Conservation (phyloP, 1,139 yeast genomes). For the Petasospora fabianii region DNA sequence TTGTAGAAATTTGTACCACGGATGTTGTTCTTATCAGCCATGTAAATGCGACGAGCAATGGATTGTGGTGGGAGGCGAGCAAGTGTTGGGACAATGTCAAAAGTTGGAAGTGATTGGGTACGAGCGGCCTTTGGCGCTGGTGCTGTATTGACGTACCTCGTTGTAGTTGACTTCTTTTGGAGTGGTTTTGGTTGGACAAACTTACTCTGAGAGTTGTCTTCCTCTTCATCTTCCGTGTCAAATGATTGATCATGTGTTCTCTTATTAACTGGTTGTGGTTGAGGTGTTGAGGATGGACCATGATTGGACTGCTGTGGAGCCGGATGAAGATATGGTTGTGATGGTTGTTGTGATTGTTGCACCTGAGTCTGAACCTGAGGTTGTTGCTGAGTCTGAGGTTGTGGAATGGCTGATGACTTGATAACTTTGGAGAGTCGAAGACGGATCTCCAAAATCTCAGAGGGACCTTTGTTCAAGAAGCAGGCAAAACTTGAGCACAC, state of each 20-base stretch:
- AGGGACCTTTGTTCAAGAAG: constrained; percentile 40
- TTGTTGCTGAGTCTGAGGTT: constrained; percentile 4
- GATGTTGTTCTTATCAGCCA: constrained; percentile 33
- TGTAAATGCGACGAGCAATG: constrained; percentile 37
- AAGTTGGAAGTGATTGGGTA: constrained; percentile 60
- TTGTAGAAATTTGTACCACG: too few species aligned
- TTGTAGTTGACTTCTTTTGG: constrained; percentile 18
- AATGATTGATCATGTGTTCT: constrained; percentile 14
- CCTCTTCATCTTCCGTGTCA: constrained; percentile 22
- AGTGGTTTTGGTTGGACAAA: constrained; percentile 15
- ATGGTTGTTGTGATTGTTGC: constrained; percentile 6
- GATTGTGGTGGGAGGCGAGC: constrained; percentile 34
- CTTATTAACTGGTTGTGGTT: constrained; percentile 11
- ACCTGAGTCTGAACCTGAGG: constrained; percentile 7
- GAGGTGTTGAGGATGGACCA: background rate
- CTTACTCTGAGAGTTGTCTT: constrained; percentile 6
- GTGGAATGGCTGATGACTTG: constrained; percentile 9
- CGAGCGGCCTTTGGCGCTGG: constrained; percentile 57
- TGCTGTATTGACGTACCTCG: constrained; percentile 24
- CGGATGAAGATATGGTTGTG: constrained; percentile 8
- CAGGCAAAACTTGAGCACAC: constrained; percentile 68
- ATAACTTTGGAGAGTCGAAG: constrained; percentile 47
- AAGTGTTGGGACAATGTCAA: constrained; percentile 40
- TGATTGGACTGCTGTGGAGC: constrained; percentile 3
- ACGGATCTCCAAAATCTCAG: constrained; percentile 64